Evolutionary conservation across 305 asterid species (phyloP), one percentile per base, ranked within the genome.

Genomic region (Rubia tinctorum): DNA sequence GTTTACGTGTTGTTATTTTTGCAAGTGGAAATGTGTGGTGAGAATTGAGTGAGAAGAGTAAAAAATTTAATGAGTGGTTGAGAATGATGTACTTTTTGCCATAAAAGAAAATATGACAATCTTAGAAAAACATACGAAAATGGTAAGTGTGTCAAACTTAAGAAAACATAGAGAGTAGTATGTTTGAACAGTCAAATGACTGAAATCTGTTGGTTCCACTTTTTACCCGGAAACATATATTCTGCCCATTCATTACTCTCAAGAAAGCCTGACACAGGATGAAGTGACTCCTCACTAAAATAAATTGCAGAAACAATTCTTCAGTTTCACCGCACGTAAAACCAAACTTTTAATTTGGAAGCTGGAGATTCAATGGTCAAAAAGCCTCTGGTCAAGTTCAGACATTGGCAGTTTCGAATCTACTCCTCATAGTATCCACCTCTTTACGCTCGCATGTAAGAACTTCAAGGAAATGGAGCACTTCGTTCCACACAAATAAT

Each of bases 301-400:
- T 51, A 51, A 15, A 51, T 42, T 42, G 45, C 45, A 8, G 45
- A 51, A 45, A 45, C 58, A 3, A 53, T 10, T 53, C 59, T 53
- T 17, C 8, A 39, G 27, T 43, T 51, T 68, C 78, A 25, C 49
- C 27, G 12, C 73, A 66, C 49, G 73, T 23, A 63, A 30, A 67
- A 53, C 59, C 59, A 53, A 53, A 53, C 59, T 17, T 30, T 51
- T 43, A 0, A 25, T 49, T 27, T 23, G 73, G 8, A 56, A 64
- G 9, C 14, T 18, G 20, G 22, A 30, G 40, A 47, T 27, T 68
- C 53, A 42, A 60, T 39, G 73, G 78, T 75, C 78, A 75, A 68
- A 55, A 7, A 49, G 69, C 22, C 49, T 13, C 25, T 0, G 75
- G n/a, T 12, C 58, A 7, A 7, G 45, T 8, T 43, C 45, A 43